Base-by-base conservation (phyloP, 257 asterid genomes). In the Nicotiana noctiflora region DNA sequence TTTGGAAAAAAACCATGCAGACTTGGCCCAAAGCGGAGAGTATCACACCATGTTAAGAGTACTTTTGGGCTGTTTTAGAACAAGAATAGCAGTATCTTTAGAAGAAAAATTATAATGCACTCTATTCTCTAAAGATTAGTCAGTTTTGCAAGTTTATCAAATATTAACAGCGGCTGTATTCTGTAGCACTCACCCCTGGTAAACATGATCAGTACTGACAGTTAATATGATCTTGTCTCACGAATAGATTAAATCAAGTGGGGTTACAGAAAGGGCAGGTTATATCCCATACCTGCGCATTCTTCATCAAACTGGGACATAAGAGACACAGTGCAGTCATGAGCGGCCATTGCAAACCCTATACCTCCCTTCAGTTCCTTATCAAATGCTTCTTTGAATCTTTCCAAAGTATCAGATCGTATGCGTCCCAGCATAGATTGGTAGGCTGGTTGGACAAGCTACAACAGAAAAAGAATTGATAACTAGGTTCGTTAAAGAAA, bases 361-460 rank as follows among this genome's bases (percentile, higher is more conserved):
- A 90, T 92, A 59, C 98, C 98, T 86, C 86, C 96, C 59, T 87
- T 88, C 85, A 94, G 84, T 75, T 94, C 93, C 79, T 75, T 87
- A 81, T 88, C 86, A 83, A 93, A 92, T 77, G 92, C 90, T 83
- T 86, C 91, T 89, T 94, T 94, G 84, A 96, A 94, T 83, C 81
- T 92, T 62, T 91, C 92, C 76, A 96, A 79, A 62, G 91, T 86
- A 82, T 91, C 97, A 84, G 90, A 68, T 77, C 98, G 94, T 75
- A 96, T 84, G 83, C 94, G 98, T 32, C 98, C 98, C 98, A 94
- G 80, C 98, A 94, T 91, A 86, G 88, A 90, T 59, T 90, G 98
- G 84, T 91, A 88, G 3, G 97, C 91, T 83, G 98, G 99, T 90
- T 94, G 99, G 87, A 96, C 96, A 88, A 94, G 97, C 99, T 96